Evolutionary conservation across 1,284 basidiomycete genomes (phyloP), one percentile per base, ranked within the genome.

Genomic region (Ganoderma lingzhi): DNA sequence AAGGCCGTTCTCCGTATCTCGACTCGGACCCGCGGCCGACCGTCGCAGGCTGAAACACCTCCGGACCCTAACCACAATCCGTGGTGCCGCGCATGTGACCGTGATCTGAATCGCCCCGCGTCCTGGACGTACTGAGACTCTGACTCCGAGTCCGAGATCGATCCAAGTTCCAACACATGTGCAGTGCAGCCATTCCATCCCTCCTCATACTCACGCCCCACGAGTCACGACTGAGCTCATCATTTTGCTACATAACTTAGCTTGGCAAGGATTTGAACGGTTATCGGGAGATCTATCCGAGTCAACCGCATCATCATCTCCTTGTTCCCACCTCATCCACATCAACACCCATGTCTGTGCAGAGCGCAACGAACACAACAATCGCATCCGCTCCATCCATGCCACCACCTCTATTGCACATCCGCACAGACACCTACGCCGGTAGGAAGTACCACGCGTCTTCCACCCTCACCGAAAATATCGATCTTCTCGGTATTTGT

Each of bases 361-460:
- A 59, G 17, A 3, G 10, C 45, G 45, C 45, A 48, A 48, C 44
- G 23, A 8, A 48, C 58, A 9, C 60, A 64, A 48, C 60, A 8
- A 62, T 61, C 37, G 56, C 67, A 45, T 39, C 64, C 45, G 44
- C 61, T 2, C 48, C 67, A 10, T 53, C 62, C 14, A 58, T n/a
- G 39, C 14, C 65, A 2, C 3, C 65, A 42, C 48, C 61, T 8
- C 68, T 64, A 39, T 61, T 75, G 19, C 74, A 71, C 53, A 67
- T 76, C 66, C 70, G 71, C 41, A 70, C 41, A 0, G 68, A 77
- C 48, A 71, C 74, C 6, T 66, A 73, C 63, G 64, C 75, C 19
- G 78, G 78, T 15, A 75, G 78, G 42, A 76, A 76, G 19, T 79
- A 78, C 70, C 76, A 76, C 67, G 74, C 74, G n/a, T 74, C 72